Evolutionary conservation across 176 grass and related monocot genomes (phyloP).

Genomic region (Puccinellia tenuiflora): DNA sequence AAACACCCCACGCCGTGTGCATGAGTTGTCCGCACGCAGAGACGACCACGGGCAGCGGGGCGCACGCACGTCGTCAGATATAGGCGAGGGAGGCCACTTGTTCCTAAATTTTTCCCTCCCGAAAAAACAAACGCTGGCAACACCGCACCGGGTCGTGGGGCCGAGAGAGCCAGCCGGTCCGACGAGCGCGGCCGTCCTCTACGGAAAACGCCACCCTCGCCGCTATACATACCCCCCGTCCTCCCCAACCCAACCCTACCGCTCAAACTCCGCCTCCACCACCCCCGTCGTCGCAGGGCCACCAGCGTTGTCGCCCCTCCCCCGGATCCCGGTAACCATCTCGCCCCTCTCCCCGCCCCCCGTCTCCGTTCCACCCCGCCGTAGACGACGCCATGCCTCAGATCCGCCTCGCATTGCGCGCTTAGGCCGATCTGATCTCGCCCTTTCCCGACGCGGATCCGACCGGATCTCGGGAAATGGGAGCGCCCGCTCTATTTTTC

Average conservation of each 20-base stretch:
- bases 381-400: background rate
- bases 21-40: slow-evolving; percentile 7
- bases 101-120: background rate
- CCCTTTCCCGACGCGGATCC: slow-evolving; percentile 14
- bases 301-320: background rate
- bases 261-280: background rate
- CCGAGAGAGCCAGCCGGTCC: slow-evolving; percentile 1
- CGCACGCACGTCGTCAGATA: background rate
- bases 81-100: background rate
- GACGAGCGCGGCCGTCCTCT: slow-evolving; percentile 37
- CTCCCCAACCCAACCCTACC: slow-evolving; percentile 25
- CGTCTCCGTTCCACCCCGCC: background rate
- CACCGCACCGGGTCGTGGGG: slow-evolving; percentile 36
- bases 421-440: slow-evolving; percentile 31
- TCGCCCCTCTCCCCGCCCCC: background rate
- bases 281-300: background rate
- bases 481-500: background rate
- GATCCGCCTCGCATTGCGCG: slow-evolving; percentile 38
- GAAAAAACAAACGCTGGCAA: background rate
- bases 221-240: slow-evolving; percentile 25
- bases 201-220: background rate
- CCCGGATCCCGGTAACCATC: slow-evolving; percentile 32
- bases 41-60: background rate
- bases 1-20: background rate
- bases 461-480: slow-evolving; percentile 9